Base-by-base conservation (phyloP, 306 rosid genomes). In the Cicer yamashitae region DNA sequence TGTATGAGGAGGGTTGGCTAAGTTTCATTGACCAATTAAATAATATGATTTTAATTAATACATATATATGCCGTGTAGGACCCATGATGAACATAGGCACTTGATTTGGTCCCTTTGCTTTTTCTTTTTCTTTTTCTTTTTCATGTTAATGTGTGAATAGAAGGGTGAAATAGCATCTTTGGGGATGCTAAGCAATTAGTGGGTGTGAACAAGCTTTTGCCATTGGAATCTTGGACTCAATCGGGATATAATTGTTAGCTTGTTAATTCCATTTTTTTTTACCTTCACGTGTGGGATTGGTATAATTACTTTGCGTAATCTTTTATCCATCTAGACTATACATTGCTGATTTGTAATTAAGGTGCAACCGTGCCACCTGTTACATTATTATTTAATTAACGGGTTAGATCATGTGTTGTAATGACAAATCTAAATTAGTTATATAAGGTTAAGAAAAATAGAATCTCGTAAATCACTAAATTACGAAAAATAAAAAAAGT, bases 141-240 rank as follows among this genome's bases (percentile, higher is more conserved):
- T n/a, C 37, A 25, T 2, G 10, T 12, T 34, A 13, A 73, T 74
- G 88, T 79, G 83, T 81, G 82, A 86, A 86, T 25, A 70, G 69
- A 43, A 37, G 14, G 67, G 52, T 5, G 46, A 22, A 41, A 39
- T 15, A 63, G 89, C 77, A 86, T 84, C 79, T 79, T 74, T 38
- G 60, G 58, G 39, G 30, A 6, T 14, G 34, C 20, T 3, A 37
- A 22, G 20, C 8, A 68, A 68, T 7, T 14, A 46, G 73, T 54
- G 43, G 7, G 82, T 89, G 84, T 88, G 92, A 88, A 86, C 77
- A 15, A 1, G 15, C n/a, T 38, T 39, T 5, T 48, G 57, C 43
- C 71, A 57, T 75, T 8, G 81, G 90, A 65, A 88, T 88, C 88
- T 83, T 86, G 78, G 85, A 81, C 84, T 68, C 68, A 13, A 59